Conservation (phyloP, 106 monocot species). For the Amphibolis antarctica region DNA sequence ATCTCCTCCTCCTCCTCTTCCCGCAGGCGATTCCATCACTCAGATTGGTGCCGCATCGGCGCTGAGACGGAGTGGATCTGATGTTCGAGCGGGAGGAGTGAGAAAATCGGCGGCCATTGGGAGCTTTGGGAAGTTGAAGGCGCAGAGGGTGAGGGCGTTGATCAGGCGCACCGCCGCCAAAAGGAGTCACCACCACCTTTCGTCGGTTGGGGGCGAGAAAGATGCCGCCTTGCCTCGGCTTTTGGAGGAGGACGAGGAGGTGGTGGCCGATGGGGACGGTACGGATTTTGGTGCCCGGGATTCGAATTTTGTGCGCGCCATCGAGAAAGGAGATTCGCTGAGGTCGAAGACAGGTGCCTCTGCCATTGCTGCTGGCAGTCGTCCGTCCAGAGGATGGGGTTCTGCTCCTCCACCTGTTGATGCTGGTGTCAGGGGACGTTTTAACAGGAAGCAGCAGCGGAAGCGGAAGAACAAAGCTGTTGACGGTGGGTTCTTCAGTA, state of each 20-base stretch:
- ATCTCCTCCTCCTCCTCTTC: neutral
- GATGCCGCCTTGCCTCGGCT: too few relatives aligned
- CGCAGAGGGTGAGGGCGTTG: constrained; percentile 35
- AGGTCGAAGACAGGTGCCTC: neutral
- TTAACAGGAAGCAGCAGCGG: neutral
- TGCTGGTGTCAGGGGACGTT: neutral
- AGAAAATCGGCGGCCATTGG: constrained; percentile 4
- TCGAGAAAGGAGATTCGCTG: neutral
- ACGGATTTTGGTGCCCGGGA: neutral
- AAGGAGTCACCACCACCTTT: neutral
- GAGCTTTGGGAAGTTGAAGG: constrained; percentile 58
- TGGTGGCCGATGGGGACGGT: neutral
- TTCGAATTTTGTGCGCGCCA: constrained; percentile 1
- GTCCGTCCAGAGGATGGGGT: neutral
- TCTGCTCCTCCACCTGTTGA: neutral
- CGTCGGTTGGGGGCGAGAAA: neutral
- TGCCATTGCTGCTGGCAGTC: neutral
- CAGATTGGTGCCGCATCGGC: neutral
- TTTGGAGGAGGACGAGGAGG: neutral
- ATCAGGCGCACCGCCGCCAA: constrained; percentile 12
- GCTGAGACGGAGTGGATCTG: neutral
- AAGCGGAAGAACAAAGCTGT: constrained; percentile 1
- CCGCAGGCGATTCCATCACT: too few relatives aligned
- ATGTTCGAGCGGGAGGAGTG: neutral
- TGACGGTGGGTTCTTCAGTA: constrained; percentile 63